Conservation (phyloP, 2,329 filamentous ascomycete genomes). For the Catunica adiposa region DNA sequence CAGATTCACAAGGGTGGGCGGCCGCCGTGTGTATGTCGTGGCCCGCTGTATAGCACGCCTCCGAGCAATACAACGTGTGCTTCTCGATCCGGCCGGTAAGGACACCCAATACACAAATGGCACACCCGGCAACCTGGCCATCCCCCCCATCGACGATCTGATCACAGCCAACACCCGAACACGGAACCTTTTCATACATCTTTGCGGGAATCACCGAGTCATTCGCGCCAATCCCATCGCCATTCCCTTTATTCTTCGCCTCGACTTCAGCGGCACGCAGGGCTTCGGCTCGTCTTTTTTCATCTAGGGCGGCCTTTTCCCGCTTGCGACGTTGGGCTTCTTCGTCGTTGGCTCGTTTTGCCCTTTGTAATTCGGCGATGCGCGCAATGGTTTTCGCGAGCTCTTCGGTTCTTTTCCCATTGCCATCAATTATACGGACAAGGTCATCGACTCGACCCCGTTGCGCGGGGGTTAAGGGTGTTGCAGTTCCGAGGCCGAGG, state of each 20-base stretch:
- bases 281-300: constrained; percentile 17
- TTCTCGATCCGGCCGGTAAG: constrained; percentile 23
- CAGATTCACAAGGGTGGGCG: constrained; percentile 14
- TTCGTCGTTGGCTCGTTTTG: constrained; percentile 20
- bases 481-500: constrained; percentile 11
- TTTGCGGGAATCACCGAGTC: constrained; percentile 20
- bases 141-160: constrained; percentile 21
- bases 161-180: constrained; percentile 22
- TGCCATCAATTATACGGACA: constrained; percentile 11
- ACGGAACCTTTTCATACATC: constrained; percentile 25
- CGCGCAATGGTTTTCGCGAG: constrained; percentile 25
- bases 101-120: constrained; percentile 28
- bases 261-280: constrained; percentile 13
- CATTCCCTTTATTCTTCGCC: constrained; percentile 14
- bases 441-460: constrained; percentile 13
- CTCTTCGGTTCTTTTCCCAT: constrained; percentile 3
- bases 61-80: constrained; percentile 30
- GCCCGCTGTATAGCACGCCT: constrained; percentile 25
- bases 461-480: constrained; percentile 6
- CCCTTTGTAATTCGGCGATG: constrained; percentile 31
- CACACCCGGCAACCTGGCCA: constrained; percentile 25
- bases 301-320: constrained; percentile 24
- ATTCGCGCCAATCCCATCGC: constrained; percentile 15
- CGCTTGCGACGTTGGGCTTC: constrained; percentile 30
- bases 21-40: constrained; percentile 17